A percentile compares a stretch with the other conserved stretches of the same genome.
Conservation (phyloP, 169 alveolate species). For the Cryptosporidium canis region DNA sequence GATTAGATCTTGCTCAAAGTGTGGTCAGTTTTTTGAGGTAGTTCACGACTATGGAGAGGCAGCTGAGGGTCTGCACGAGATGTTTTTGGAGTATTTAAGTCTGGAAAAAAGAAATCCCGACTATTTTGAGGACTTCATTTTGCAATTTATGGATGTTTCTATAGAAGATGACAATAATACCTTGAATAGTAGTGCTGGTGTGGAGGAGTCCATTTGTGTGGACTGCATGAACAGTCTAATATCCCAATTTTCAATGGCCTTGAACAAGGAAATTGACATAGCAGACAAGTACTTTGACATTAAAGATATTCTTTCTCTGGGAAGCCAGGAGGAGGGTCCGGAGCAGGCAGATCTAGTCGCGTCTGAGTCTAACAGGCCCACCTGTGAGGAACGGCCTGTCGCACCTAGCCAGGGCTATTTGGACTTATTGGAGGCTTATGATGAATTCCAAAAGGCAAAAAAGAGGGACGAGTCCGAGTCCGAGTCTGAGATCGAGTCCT, state of each 20-base stretch:
- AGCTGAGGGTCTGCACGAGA: not conserved
- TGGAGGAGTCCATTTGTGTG: slow-evolving; percentile 36
- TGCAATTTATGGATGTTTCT: slow-evolving; percentile 59
- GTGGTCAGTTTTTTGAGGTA: slow-evolving; percentile 6
- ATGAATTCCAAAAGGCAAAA: not conserved
- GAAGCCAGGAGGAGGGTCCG: no score
- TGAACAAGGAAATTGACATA: not conserved
- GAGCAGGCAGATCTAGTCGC: not conserved
- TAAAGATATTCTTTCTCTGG: not conserved
- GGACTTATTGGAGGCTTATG: not conserved
- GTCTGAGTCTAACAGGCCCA: not conserved
- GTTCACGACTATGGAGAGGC: not conserved
- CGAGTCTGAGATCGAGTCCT: no score
- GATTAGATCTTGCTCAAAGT: slow-evolving; percentile 38
- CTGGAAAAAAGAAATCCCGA: slow-evolving; percentile 4
- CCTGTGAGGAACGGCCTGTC: not conserved
- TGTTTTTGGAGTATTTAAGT: not conserved
- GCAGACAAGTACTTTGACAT: not conserved
- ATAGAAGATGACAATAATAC: not conserved
- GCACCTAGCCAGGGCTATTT: not conserved
- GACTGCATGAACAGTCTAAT: slow-evolving; percentile 33
- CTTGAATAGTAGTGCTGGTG: not conserved
- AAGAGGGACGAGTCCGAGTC: no score
- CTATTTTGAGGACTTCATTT: slow-evolving; percentile 28
- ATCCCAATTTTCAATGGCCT: not conserved